These are phyloP conservation scores for Penicillium sp. DNA, from an alignment of 2,329 filamentous ascomycete genomes.

Conservation along the genomic window DNA sequence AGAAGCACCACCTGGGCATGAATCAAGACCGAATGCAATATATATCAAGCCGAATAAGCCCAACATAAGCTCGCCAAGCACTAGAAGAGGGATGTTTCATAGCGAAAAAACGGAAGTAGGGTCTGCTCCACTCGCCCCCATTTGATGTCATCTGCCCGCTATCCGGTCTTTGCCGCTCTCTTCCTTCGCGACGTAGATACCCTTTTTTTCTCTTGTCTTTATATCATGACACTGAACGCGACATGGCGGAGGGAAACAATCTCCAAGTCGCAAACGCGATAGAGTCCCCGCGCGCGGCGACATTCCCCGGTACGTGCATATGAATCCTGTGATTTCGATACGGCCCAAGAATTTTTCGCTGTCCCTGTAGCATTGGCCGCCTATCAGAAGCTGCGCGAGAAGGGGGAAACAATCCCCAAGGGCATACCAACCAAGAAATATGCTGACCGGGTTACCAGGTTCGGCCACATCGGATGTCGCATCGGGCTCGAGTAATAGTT, in stretches of 20 bases:
- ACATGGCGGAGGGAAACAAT: slow-evolving; percentile 37
- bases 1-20: too few relatives aligned
- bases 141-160: slow-evolving; percentile 32
- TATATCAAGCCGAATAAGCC: too few relatives aligned
- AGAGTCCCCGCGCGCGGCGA: slow-evolving; percentile 16
- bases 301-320: slow-evolving; percentile 28
- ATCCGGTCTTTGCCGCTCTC: slow-evolving; percentile 25
- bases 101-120: background rate
- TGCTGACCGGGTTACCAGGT: slow-evolving; percentile 21
- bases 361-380: background rate
- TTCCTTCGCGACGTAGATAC: background rate
- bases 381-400: background rate
- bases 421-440: background rate
- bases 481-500: slow-evolving; percentile 32
- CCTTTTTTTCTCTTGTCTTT: slow-evolving; percentile 1
- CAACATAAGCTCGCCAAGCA: background rate
- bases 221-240: slow-evolving; percentile 26
- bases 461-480: slow-evolving; percentile 32
- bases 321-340: slow-evolving; percentile 1
- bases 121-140: slow-evolving; percentile 8
- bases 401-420: background rate
- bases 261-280: slow-evolving; percentile 27
- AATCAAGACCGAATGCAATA: too few relatives aligned
- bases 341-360: background rate
- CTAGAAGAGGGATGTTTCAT: too few relatives aligned